phyloP scores from a whole-genome alignment of 2,329 filamentous ascomycete species.

The Fusarium pseudograminearum region DNA sequence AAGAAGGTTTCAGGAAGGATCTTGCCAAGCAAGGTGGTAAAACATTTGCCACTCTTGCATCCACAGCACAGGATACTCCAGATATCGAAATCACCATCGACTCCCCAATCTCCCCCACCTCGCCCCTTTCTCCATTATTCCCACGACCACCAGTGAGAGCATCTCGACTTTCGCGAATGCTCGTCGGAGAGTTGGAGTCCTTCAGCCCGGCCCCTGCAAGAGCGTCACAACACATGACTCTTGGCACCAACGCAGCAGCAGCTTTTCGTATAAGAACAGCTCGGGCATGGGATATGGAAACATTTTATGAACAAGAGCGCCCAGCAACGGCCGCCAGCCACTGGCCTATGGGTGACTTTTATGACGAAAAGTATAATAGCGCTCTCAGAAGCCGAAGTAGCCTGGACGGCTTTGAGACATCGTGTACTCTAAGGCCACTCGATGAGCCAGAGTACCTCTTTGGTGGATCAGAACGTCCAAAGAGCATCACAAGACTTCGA shows the following conservation, averaged over 20 bases:
- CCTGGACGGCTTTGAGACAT: slow-evolving; percentile 14
- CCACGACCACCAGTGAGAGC: slow-evolving; percentile 12
- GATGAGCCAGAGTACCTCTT: slow-evolving; percentile 40
- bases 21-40: slow-evolving; percentile 61
- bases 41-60: slow-evolving; percentile 60
- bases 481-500: slow-evolving; percentile 49
- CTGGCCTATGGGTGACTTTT: slow-evolving; percentile 3
- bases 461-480: slow-evolving; percentile 40
- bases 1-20: slow-evolving; percentile 73
- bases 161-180: slow-evolving; percentile 35
- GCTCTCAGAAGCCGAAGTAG: slow-evolving; percentile 20
- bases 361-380: slow-evolving; percentile 32
- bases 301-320: slow-evolving; percentile 1
- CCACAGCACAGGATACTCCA: slow-evolving; percentile 19
- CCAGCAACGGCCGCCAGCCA: slow-evolving; percentile 3
- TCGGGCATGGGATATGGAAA: slow-evolving; percentile 39
- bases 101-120: slow-evolving; percentile 22
- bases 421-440: not conserved
- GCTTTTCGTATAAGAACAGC: slow-evolving; percentile 38
- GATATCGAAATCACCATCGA: slow-evolving; percentile 31
- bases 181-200: slow-evolving; percentile 39
- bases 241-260: slow-evolving; percentile 39
- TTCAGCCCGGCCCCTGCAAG: slow-evolving; percentile 18
- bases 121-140: slow-evolving; percentile 19
- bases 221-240: slow-evolving; percentile 34